These are phyloP conservation scores for Sequoiadendron giganteum DNA, from an alignment of 75 land plant species.

Conservation along the genomic window DNA sequence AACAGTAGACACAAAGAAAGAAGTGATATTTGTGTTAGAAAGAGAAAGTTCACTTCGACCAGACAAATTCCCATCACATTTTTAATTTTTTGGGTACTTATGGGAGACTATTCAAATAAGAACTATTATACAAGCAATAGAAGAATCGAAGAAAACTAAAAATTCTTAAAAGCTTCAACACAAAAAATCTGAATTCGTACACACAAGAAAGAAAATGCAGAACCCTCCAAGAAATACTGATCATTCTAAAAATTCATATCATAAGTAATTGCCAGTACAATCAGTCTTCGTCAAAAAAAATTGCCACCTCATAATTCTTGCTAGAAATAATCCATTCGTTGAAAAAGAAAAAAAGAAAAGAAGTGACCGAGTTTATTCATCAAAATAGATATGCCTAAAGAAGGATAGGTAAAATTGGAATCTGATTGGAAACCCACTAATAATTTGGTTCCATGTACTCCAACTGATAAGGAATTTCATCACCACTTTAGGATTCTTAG, in stretches of 20 bases:
- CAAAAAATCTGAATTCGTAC: neutral
- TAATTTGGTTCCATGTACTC: neutral
- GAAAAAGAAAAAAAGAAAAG: no score
- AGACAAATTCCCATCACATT: neutral
- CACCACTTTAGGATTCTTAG: neutral
- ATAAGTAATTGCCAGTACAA: neutral
- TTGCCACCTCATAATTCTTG: no score
- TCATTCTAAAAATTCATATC: neutral
- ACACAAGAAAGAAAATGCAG: neutral
- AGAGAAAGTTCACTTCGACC: no score
- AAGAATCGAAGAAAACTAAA: neutral
- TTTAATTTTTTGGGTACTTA: no score
- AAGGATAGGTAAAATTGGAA: neutral
- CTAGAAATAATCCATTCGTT: neutral
- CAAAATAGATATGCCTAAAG: neutral
- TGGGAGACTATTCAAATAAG: neutral
- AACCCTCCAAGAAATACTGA: neutral
- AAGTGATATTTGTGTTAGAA: no score
- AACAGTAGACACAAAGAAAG: neutral
- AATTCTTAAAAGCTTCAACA: neutral
- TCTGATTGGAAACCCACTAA: no score
- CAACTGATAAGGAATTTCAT: neutral
- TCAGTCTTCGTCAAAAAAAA: neutral
- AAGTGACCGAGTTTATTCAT: neutral
- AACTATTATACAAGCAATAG: neutral